phyloP scores from a whole-genome alignment of 202 grass and related monocot species.

The Eragrostis tef region DNA sequence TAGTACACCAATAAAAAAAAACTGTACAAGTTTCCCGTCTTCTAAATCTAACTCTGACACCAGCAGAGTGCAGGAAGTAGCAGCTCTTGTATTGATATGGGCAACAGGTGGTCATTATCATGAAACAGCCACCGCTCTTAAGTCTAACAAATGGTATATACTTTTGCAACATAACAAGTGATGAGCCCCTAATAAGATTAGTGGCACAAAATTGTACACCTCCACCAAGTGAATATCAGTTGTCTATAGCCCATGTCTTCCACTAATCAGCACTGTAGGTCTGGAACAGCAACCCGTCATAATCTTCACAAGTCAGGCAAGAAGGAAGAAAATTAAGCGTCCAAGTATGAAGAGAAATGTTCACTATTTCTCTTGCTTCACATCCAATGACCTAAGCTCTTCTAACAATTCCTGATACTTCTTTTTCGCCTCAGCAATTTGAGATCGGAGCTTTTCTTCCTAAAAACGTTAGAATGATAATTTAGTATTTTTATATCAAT shows the following conservation, averaged over 20 bases:
- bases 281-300: background rate
- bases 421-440: conserved; percentile 69
- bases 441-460: conserved; percentile 73
- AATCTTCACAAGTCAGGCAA: conserved; percentile 27
- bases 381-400: conserved; percentile 59
- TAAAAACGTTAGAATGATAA: conserved; percentile 52
- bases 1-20: background rate
- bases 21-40: background rate
- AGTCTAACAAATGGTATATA: conserved; percentile 28
- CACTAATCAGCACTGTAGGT: conserved; percentile 18
- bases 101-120: background rate
- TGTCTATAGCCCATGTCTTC: conserved; percentile 34
- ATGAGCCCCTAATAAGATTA: conserved; percentile 18
- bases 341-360: conserved; percentile 4
- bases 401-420: conserved; percentile 65
- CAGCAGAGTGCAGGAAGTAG: background rate
- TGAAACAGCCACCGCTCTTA: conserved; percentile 30
- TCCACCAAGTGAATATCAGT: conserved; percentile 20
- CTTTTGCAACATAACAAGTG: conserved; percentile 34
- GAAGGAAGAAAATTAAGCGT: conserved; percentile 13
- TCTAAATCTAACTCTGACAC: conserved; percentile 13
- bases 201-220: conserved; percentile 49
- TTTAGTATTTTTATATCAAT: conserved; percentile 36
- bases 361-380: conserved; percentile 67
- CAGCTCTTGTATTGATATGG: background rate